phyloP scores from a whole-genome alignment of 225 moss, liverwort and hornwort genomes.

The Takakia lepidozioides region DNA sequence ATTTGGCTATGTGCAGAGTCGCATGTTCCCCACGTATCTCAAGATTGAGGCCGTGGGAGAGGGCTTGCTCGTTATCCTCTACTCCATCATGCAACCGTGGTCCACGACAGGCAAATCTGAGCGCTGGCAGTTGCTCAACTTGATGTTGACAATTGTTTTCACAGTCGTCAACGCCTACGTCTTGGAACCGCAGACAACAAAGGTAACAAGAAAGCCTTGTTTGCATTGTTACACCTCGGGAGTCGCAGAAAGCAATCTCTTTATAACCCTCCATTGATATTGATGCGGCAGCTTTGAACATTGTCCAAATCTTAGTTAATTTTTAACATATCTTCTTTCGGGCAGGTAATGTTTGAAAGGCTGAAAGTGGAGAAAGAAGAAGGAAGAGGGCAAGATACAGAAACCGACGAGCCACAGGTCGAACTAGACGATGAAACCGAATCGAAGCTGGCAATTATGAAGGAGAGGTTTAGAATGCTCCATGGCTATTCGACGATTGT shows the following conservation, averaged over 20 bases:
- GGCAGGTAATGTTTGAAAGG: constrained; percentile 31
- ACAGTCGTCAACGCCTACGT: constrained; percentile 56
- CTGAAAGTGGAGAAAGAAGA: constrained; percentile 52
- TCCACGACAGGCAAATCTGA: constrained; percentile 15
- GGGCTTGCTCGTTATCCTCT: constrained; percentile 26
- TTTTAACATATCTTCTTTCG: too few species aligned
- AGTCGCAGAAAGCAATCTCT: too few species aligned
- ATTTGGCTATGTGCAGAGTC: constrained; percentile 71
- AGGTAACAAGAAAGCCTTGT: constrained; percentile 26
- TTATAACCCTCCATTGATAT: too few species aligned
- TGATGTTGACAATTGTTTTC: constrained; percentile 25
- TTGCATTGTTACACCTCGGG: too few species aligned
- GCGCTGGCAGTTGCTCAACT: constrained; percentile 34
- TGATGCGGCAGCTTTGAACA: too few species aligned
- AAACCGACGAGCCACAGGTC: too few species aligned
- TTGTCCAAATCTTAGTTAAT: too few species aligned
- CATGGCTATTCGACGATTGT: constrained; percentile 35
- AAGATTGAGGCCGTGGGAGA: constrained; percentile 39
- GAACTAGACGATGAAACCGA: neutral
- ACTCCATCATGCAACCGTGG: constrained; percentile 29
- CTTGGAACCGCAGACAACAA: constrained; percentile 72
- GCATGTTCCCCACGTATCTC: constrained; percentile 56
- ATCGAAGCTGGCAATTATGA: constrained; percentile 15
- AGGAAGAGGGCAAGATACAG: constrained; percentile 17
- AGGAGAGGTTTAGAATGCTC: constrained; percentile 27